phyloP scores from a whole-genome alignment of 2,329 filamentous ascomycete species.

The Arachnopeziza araneosa region DNA sequence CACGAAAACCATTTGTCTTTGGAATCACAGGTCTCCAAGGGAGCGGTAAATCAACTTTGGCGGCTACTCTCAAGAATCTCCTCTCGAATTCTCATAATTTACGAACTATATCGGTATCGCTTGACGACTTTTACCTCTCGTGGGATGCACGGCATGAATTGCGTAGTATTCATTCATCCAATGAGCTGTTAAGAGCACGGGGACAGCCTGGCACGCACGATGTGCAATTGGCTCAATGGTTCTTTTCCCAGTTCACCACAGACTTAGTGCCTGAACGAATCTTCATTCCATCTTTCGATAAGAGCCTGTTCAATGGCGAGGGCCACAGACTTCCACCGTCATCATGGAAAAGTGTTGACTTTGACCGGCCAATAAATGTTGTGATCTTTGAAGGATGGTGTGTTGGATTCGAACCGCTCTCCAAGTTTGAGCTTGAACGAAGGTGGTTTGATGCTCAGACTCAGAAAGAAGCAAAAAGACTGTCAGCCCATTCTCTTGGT shows the following conservation, averaged over 20 bases:
- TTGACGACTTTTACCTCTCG: constrained; percentile 5
- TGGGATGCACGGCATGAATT: too few species aligned
- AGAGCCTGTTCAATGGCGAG: constrained; percentile 1
- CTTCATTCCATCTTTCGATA: constrained; percentile 1
- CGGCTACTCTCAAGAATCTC: too few species aligned
- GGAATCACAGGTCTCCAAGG: constrained; percentile 1
- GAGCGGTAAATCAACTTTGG: constrained; percentile 1
- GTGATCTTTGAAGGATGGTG: constrained; percentile 7
- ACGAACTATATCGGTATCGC: too few species aligned
- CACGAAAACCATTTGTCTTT: not conserved
- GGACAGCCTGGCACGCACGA: constrained; percentile 5
- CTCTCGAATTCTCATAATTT: constrained; percentile 2
- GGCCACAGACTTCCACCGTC: not conserved
- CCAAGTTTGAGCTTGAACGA: too few species aligned
- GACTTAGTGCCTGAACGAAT: not conserved
- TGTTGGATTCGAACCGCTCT: constrained; percentile 2
- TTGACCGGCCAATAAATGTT: too few species aligned
- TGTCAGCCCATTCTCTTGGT: not conserved
- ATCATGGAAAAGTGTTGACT: too few species aligned
- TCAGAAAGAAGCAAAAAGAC: too few species aligned
- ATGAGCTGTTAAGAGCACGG: not conserved
- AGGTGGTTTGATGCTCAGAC: too few species aligned
- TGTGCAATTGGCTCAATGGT: not conserved
- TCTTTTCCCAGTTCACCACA: not conserved
- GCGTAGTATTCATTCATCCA: too few species aligned